phyloP scores from a whole-genome alignment of 768 basidiomycete genomes.

The Megacollybia marginata region DNA sequence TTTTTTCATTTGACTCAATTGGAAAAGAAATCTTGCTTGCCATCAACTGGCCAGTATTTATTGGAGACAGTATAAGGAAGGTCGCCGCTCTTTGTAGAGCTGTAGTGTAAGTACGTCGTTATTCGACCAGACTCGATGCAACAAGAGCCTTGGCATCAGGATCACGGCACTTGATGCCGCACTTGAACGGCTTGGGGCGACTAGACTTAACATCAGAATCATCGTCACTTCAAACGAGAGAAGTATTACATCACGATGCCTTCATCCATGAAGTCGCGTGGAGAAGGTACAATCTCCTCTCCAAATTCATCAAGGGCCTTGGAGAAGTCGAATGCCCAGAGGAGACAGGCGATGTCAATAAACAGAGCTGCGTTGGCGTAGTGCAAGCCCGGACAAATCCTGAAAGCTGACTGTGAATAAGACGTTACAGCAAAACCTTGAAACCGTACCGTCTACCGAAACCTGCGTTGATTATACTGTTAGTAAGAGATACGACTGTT shows the following conservation, averaged over 20 bases:
- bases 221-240: too few relatives aligned
- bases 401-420: constrained; percentile 1
- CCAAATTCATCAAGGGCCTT: not conserved
- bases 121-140: too few relatives aligned
- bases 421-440: not conserved
- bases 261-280: constrained; percentile 15
- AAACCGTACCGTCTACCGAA: constrained; percentile 1
- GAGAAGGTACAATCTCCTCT: constrained; percentile 19
- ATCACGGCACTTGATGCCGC: too few relatives aligned
- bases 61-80: too few relatives aligned
- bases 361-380: constrained; percentile 26
- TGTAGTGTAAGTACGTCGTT: too few relatives aligned
- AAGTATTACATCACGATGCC: not conserved
- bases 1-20: too few relatives aligned
- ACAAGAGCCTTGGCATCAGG: too few relatives aligned
- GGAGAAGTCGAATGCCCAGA: constrained; percentile 17
- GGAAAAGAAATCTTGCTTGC: too few relatives aligned
- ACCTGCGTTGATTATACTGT: constrained; percentile 14
- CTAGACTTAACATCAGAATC: too few relatives aligned
- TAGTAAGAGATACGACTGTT: constrained; percentile 12
- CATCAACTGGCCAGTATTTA: too few relatives aligned
- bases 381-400: constrained; percentile 25
- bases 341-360: constrained; percentile 22
- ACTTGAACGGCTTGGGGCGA: too few relatives aligned
- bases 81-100: too few relatives aligned